Evolutionary conservation across 2,329 filamentous ascomycete genomes (phyloP).

Genomic region (Aspergillus fijiensis): DNA sequence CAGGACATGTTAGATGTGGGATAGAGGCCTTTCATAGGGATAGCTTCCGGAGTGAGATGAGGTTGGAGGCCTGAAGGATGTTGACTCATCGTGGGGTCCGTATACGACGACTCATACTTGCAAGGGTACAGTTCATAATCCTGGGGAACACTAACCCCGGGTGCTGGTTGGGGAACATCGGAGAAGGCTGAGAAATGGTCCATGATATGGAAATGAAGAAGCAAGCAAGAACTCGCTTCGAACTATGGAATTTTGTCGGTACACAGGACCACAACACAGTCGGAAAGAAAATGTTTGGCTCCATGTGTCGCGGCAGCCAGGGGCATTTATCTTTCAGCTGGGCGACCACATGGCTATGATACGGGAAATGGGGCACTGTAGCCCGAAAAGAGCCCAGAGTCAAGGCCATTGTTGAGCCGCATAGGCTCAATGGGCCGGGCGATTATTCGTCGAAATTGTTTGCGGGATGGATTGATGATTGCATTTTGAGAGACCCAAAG

Average conservation of each 20-base stretch:
- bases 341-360: background rate
- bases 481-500: constrained; percentile 3
- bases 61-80: background rate
- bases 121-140: constrained; percentile 7
- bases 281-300: background rate
- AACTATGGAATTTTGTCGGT: background rate
- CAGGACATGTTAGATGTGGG: background rate
- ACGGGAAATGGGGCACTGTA: background rate
- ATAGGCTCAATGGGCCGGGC: background rate
- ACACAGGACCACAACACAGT: background rate
- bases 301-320: constrained; percentile 6
- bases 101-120: constrained; percentile 1
- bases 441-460: constrained; percentile 6
- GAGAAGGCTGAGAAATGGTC: constrained; percentile 3
- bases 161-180: constrained; percentile 1
- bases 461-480: background rate
- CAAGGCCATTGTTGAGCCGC: constrained; percentile 15
- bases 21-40: constrained; percentile 3
- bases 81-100: constrained; percentile 6
- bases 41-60: background rate
- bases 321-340: constrained; percentile 13
- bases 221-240: background rate
- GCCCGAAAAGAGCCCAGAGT: constrained; percentile 5
- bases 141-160: constrained; percentile 3
- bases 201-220: background rate